These are phyloP conservation scores for Limonium bicolor DNA, from an alignment of 148 eudicot genomes.

Conservation along the genomic window DNA sequence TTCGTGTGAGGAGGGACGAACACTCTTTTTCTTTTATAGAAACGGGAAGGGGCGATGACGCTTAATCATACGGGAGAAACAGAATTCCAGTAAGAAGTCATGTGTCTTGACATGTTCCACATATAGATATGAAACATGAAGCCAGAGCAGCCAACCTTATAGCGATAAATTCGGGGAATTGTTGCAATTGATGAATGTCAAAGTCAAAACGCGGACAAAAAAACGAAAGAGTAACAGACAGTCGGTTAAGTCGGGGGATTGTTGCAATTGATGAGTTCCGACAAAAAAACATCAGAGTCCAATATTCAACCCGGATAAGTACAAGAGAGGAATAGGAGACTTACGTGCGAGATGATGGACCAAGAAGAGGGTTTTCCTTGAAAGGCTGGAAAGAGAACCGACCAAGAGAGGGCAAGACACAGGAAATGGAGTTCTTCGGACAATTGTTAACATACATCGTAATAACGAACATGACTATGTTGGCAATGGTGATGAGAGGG, in stretches of 20 bases:
- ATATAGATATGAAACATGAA: too few relatives aligned
- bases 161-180: neutral
- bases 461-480: conserved; percentile 30
- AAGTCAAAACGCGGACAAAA: neutral
- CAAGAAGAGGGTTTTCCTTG: conserved; percentile 75
- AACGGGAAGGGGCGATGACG: too few relatives aligned
- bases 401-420: conserved; percentile 36
- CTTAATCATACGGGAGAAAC: too few relatives aligned
- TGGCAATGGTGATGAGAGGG: conserved; percentile 42
- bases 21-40: too few relatives aligned
- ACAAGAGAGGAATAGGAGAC: conserved; percentile 5
- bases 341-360: conserved; percentile 82
- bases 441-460: conserved; percentile 82
- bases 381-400: conserved; percentile 80
- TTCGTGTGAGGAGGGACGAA: too few relatives aligned
- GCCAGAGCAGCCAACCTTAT: neutral
- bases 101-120: too few relatives aligned
- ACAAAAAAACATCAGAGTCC: neutral
- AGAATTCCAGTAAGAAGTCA: too few relatives aligned
- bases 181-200: neutral
- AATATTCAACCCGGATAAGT: neutral
- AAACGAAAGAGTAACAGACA: too few relatives aligned
- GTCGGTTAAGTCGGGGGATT: neutral
- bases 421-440: conserved; percentile 42
- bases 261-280: neutral